Evolutionary conservation across 2,329 filamentous ascomycete genomes (phyloP).

Genomic region (Ramularia collo-cygni): DNA sequence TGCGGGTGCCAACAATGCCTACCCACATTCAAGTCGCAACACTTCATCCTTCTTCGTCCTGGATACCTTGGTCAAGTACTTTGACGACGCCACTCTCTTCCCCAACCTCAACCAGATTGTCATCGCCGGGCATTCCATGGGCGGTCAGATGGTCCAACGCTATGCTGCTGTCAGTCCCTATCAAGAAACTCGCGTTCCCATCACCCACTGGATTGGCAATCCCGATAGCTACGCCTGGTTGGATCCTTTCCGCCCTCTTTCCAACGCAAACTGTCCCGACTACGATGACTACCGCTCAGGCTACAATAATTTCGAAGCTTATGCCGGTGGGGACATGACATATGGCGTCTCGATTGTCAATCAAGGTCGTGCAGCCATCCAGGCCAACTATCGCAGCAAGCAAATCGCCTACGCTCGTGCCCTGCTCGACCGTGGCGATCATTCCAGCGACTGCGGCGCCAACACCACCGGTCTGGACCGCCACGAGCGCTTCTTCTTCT

Average conservation of each 20-base stretch:
- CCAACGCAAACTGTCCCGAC: slow-evolving; percentile 21
- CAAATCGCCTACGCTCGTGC: slow-evolving; percentile 31
- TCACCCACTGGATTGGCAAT: slow-evolving; percentile 31
- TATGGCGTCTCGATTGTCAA: slow-evolving; percentile 23
- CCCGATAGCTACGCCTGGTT: slow-evolving; percentile 32
- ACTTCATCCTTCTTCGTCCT: slow-evolving; percentile 27
- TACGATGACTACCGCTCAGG: slow-evolving; percentile 32
- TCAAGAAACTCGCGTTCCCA: slow-evolving; percentile 18
- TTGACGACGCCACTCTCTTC: slow-evolving; percentile 25
- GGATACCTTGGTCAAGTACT: slow-evolving; percentile 29
- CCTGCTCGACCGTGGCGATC: slow-evolving; percentile 28
- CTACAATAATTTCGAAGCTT: slow-evolving; percentile 24
- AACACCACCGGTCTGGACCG: slow-evolving; percentile 28
- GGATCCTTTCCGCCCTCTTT: slow-evolving; percentile 24
- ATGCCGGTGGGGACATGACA: slow-evolving; percentile 16
- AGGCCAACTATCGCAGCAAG: slow-evolving; percentile 26
- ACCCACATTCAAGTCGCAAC: slow-evolving; percentile 20
- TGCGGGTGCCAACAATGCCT: slow-evolving; percentile 29
- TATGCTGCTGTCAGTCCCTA: slow-evolving; percentile 27
- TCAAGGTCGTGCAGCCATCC: slow-evolving; percentile 23
- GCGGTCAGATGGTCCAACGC: slow-evolving; percentile 29
- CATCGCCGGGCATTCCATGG: slow-evolving; percentile 31
- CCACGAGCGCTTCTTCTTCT: slow-evolving; percentile 34
- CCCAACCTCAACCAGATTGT: slow-evolving; percentile 33
- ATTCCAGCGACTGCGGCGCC: slow-evolving; percentile 26